A percentile compares a stretch with the other conserved stretches of the same genome.
Evolutionary conservation across 805 yeast species (phyloP).

Genomic region (Suhomyces emberorum): DNA sequence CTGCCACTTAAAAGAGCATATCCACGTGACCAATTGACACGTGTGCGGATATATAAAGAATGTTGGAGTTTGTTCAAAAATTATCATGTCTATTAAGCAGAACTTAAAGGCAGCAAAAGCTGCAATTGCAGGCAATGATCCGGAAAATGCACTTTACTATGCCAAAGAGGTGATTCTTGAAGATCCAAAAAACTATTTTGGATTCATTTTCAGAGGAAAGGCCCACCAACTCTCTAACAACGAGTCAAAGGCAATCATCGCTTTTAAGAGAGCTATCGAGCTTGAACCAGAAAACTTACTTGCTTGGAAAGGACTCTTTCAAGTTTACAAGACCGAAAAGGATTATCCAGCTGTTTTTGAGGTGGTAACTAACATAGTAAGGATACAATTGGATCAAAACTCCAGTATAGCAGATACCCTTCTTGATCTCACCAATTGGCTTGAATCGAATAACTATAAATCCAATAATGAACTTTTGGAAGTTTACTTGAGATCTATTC

Average conservation of each 20-base stretch:
- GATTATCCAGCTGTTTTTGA: constrained; percentile 46
- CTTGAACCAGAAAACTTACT: constrained; percentile 49
- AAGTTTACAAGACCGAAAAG: constrained; percentile 35
- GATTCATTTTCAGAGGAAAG: constrained; percentile 70
- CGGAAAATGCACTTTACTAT: constrained; percentile 52
- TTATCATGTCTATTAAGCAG: constrained; percentile 23
- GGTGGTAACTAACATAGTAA: constrained; percentile 44
- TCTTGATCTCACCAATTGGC: constrained; percentile 45
- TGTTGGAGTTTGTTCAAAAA: no score
- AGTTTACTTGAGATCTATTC: constrained; percentile 45
- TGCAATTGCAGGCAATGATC: constrained; percentile 55
- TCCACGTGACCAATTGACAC: no score
- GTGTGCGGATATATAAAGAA: no score
- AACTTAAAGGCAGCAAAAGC: constrained; percentile 38
- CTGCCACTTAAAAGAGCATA: no score
- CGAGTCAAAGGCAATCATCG: constrained; percentile 33
- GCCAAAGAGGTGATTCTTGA: constrained; percentile 40
- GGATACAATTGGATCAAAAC: constrained; percentile 40
- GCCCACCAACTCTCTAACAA: constrained; percentile 49
- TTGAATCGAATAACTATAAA: constrained; percentile 33
- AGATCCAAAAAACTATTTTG: constrained; percentile 46
- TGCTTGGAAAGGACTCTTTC: constrained; percentile 82
- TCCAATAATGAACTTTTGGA: constrained; percentile 36
- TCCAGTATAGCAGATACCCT: constrained; percentile 47
- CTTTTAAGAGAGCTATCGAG: constrained; percentile 49